Evolutionary conservation across 305 asterid genomes (phyloP).

Genomic region (Solanum aculeatissimum): DNA sequence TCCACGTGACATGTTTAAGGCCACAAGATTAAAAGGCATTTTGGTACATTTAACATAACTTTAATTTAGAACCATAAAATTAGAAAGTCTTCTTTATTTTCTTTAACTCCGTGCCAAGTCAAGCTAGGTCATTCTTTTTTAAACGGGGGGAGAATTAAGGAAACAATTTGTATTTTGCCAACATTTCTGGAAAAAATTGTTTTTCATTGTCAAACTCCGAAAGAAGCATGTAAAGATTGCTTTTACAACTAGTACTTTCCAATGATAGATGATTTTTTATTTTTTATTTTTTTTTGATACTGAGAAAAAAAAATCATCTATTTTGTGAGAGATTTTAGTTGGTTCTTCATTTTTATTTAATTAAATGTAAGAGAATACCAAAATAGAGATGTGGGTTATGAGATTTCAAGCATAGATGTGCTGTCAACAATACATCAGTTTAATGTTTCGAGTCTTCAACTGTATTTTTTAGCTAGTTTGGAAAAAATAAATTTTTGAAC

Average conservation of each 20-base stretch:
- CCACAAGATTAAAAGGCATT: too few species aligned
- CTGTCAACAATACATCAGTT: not conserved
- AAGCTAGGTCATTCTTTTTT: too few species aligned
- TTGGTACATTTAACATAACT: too few species aligned
- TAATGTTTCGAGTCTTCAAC: not conserved
- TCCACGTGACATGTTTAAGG: too few species aligned
- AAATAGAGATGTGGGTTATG: not conserved
- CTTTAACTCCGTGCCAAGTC: too few species aligned
- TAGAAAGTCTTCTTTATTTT: too few species aligned
- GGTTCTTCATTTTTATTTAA: not conserved
- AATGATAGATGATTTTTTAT: not conserved
- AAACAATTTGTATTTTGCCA: not conserved
- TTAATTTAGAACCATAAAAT: too few species aligned
- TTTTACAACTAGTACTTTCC: not conserved
- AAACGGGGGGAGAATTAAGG: not conserved
- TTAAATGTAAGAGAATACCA: not conserved
- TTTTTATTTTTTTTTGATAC: too few species aligned
- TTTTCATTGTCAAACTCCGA: not conserved
- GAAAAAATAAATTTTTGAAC: not conserved
- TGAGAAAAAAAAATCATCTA: too few species aligned
- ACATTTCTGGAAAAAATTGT: not conserved
- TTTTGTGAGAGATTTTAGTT: not conserved
- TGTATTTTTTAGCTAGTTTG: not conserved
- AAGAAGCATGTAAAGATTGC: not conserved
- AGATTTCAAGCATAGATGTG: not conserved